Conservation (phyloP, 805 yeast species). For the Zygoascus ofunaensis region DNA sequence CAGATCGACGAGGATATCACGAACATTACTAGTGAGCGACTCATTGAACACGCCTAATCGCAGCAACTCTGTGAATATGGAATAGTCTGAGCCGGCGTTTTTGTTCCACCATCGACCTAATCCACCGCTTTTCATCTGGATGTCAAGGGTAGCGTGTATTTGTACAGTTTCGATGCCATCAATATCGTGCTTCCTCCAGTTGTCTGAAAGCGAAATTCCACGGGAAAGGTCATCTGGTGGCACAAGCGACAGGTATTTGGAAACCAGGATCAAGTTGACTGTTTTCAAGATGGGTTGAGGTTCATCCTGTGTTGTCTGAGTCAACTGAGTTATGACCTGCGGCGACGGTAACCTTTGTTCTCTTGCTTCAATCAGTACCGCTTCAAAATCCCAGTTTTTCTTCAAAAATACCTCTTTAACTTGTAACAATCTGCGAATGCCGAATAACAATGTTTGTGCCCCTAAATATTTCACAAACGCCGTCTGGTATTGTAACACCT, state of each 20-base stretch:
- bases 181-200: slow-evolving; percentile 5
- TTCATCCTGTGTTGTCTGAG: neutral
- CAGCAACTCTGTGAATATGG: slow-evolving; percentile 60
- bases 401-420: slow-evolving; percentile 31
- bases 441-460: slow-evolving; percentile 47
- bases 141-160: slow-evolving; percentile 41
- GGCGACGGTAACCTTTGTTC: slow-evolving; percentile 29
- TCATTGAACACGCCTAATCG: slow-evolving; percentile 35
- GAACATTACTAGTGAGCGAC: slow-evolving; percentile 36
- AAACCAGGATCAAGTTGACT: slow-evolving; percentile 5
- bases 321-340: slow-evolving; percentile 5
- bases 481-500: slow-evolving; percentile 44
- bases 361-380: slow-evolving; percentile 30
- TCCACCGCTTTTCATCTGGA: slow-evolving; percentile 44
- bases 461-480: slow-evolving; percentile 53
- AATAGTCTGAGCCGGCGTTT: slow-evolving; percentile 32
- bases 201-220: neutral
- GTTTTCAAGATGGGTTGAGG: slow-evolving; percentile 1
- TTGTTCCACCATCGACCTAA: slow-evolving; percentile 77
- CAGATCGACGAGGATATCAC: slow-evolving; percentile 41
- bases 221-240: slow-evolving; percentile 5
- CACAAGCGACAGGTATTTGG: slow-evolving; percentile 1
- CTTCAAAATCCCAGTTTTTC: slow-evolving; percentile 36
- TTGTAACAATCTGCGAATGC: slow-evolving; percentile 44
- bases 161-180: slow-evolving; percentile 4